A percentile compares a stretch with the other conserved stretches of the same genome.
Evolutionary conservation across 192 early-diverging fungal species (phyloP).

Genomic region (Chytriomyces sp.): DNA sequence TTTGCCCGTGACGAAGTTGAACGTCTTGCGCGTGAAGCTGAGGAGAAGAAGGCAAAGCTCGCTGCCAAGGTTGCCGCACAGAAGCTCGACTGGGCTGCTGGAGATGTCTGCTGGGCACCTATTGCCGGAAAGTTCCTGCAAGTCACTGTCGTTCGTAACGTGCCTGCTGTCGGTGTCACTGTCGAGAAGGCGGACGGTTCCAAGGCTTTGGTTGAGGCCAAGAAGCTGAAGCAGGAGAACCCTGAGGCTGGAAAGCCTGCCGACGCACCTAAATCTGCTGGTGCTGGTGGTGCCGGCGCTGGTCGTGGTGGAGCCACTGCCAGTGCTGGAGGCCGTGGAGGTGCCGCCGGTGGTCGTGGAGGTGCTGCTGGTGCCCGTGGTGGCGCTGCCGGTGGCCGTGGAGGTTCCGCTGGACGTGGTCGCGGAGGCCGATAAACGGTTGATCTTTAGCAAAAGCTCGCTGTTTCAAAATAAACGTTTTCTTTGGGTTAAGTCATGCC

Average conservation of each 20-base stretch:
- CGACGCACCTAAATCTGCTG: not conserved
- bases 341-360: slow-evolving; percentile 32
- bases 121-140: slow-evolving; percentile 29
- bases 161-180: slow-evolving; percentile 38
- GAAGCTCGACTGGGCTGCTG: slow-evolving; percentile 35
- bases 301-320: slow-evolving; percentile 28
- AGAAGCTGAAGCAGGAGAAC: slow-evolving; percentile 31
- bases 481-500: no score
- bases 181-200: slow-evolving; percentile 23
- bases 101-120: slow-evolving; percentile 35
- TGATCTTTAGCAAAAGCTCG: no score
- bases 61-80: slow-evolving; percentile 24
- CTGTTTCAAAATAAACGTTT: no score
- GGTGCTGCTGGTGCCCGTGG: slow-evolving; percentile 16
- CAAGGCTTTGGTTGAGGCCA: slow-evolving; percentile 38
- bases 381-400: slow-evolving; percentile 15
- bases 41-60: slow-evolving; percentile 33
- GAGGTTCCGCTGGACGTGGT: slow-evolving; percentile 18
- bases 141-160: slow-evolving; percentile 33
- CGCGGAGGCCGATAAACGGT: not conserved
- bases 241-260: slow-evolving; percentile 21
- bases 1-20: slow-evolving; percentile 70
- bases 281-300: slow-evolving; percentile 19
- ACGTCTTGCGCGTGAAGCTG: slow-evolving; percentile 2
- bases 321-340: slow-evolving; percentile 22